Evolutionary conservation across 2,329 filamentous ascomycete genomes (phyloP).

Genomic region (Saccharata proteae): DNA sequence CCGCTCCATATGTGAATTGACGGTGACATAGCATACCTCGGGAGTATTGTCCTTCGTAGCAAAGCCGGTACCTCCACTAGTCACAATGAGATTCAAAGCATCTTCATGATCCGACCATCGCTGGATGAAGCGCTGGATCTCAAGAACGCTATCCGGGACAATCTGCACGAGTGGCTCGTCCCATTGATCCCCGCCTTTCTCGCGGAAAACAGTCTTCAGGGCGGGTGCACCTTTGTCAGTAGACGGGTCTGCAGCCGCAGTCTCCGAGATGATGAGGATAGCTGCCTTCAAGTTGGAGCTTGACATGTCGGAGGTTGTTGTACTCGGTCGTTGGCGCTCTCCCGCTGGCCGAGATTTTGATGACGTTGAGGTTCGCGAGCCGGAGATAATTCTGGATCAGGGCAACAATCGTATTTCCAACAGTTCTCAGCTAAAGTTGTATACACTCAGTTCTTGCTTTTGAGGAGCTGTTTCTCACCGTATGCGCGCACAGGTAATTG

Average conservation of each 20-base stretch:
- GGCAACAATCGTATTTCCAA: too few species aligned
- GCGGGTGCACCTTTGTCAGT: slow-evolving; percentile 61
- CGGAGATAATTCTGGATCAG: too few species aligned
- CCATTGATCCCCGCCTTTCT: slow-evolving; percentile 61
- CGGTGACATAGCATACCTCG: slow-evolving; percentile 47
- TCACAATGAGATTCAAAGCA: slow-evolving; percentile 63
- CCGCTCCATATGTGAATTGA: not conserved
- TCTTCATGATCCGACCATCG: slow-evolving; percentile 57
- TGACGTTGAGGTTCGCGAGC: too few species aligned
- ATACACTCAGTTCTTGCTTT: too few species aligned
- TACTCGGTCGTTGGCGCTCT: too few species aligned
- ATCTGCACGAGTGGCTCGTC: slow-evolving; percentile 56
- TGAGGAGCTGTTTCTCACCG: too few species aligned
- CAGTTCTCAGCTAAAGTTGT: too few species aligned
- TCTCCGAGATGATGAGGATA: slow-evolving; percentile 83
- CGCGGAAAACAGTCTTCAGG: slow-evolving; percentile 56
- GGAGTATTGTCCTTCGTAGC: slow-evolving; percentile 75
- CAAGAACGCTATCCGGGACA: slow-evolving; percentile 60
- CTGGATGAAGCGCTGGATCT: slow-evolving; percentile 64
- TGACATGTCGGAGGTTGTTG: too few species aligned
- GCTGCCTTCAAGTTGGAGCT: slow-evolving; percentile 53
- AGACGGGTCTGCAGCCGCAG: slow-evolving; percentile 65
- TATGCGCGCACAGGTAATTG: too few species aligned
- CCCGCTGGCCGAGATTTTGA: too few species aligned
- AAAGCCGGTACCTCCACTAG: slow-evolving; percentile 90